Percentiles rank a stretch among this genome's conserved stretches.
phyloP scores from a whole-genome alignment of 1,284 basidiomycete species.

The Fistulinella cinereoalba region DNA sequence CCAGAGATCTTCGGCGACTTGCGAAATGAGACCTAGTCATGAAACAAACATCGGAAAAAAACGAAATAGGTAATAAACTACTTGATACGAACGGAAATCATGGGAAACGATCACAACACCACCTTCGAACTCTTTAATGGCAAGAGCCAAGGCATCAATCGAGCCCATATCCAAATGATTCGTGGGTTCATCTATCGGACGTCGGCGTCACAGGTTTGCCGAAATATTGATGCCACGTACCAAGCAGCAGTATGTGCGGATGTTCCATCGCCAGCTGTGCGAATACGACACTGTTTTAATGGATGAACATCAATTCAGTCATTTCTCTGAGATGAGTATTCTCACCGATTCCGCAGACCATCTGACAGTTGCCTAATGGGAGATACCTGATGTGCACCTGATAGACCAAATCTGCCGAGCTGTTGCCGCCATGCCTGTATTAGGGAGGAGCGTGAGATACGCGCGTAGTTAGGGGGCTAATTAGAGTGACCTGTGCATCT shows the following conservation, averaged over 20 bases:
- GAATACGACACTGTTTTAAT: slow-evolving; percentile 73
- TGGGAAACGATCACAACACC: slow-evolving; percentile 98
- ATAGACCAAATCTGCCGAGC: slow-evolving; percentile 94
- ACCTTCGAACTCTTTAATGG: slow-evolving; percentile 96
- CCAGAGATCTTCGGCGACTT: slow-evolving; percentile 97
- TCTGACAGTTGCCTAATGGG: slow-evolving; percentile 95
- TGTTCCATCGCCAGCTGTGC: slow-evolving; percentile 93
- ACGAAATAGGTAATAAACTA: slow-evolving; percentile 4
- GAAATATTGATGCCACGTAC: slow-evolving; percentile 36
- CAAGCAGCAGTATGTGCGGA: slow-evolving; percentile 85
- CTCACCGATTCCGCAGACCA: slow-evolving; percentile 88
- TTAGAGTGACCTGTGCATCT: slow-evolving; percentile 59
- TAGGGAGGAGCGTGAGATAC: slow-evolving; percentile 9
- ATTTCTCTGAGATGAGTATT: slow-evolving; percentile 10
- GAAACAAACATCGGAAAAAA: slow-evolving; percentile 13
- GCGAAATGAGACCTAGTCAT: slow-evolving; percentile 76
- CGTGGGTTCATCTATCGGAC: slow-evolving; percentile 72
- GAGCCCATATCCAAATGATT: slow-evolving; percentile 95
- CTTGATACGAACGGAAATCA: slow-evolving; percentile 76
- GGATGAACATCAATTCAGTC: slow-evolving; percentile 9
- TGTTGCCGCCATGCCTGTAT: slow-evolving; percentile 88
- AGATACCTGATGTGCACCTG: slow-evolving; percentile 89
- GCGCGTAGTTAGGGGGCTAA: slow-evolving; percentile 8
- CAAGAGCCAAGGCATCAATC: slow-evolving; percentile 90
- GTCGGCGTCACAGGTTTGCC: slow-evolving; percentile 6